Evolutionary conservation across 2,329 filamentous ascomycete genomes (phyloP), one percentile per base, ranked within the genome.

Genomic region (Hirsutella rhossiliensis): DNA sequence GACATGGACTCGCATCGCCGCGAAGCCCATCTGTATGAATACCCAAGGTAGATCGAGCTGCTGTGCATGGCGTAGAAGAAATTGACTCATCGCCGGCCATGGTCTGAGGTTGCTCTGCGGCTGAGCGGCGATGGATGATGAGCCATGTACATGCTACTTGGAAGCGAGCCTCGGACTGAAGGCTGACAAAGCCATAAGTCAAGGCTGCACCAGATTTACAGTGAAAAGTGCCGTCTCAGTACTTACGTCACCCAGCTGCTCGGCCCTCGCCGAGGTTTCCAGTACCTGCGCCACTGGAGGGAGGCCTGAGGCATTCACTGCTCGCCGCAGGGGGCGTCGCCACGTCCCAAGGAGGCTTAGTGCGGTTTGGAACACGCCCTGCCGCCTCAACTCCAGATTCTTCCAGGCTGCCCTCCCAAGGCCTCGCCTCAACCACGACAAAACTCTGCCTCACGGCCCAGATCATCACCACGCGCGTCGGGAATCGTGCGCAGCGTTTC

Each of bases 391-490:
- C 56, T 61, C 62, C 59, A 67, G 65, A 65, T 62, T 65, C 64
- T 68, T 66, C 65, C 62, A 56, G 54, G 58, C 59, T 56, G 61
- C 59, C 59, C 58, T 57, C 23, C 51, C 50, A 51, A 52, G 54
- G 58, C 58, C 61, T 62, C 60, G 57, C 60, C 58, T 66, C 58
- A 62, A 62, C 64, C 60, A 62, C 63, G 63, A 65, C 63, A 64
- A 67, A 65, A 66, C 59, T 61, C 58, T 62, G 61, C 57, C 56
- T 52, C 49, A 47, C 52, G 52, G 54, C 52, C 51, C 55, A 55
- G 4, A 23, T 55, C 65, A 73, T 69, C 67, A 65, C 61, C 63
- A 66, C 67, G 67, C 75, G 73, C 69, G 70, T 71, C 72, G 64
- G 63, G 61, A 65, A 67, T 67, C 66, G 64, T 62, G 62, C 63